A percentile compares a stretch with the other conserved stretches of the same genome.
phyloP scores from a whole-genome alignment of 768 basidiomycete species.

The Hypholoma sublateritium region DNA sequence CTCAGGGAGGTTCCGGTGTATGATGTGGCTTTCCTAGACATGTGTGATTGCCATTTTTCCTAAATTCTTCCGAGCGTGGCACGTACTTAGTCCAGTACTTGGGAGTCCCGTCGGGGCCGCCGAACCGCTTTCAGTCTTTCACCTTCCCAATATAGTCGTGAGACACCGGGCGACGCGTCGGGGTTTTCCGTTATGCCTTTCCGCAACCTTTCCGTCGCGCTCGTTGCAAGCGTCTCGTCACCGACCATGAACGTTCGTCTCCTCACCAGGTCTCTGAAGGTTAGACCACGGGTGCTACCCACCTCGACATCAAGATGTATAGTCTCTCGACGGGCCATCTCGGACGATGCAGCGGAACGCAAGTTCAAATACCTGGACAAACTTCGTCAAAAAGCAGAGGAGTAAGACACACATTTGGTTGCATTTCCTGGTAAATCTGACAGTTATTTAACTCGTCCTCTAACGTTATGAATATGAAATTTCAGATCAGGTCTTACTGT shows the following conservation, averaged over 20 bases:
- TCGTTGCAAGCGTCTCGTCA: not conserved
- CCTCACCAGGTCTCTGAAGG: constrained; percentile 4
- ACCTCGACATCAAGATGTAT: not conserved
- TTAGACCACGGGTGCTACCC: not conserved
- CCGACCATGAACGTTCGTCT: constrained; percentile 12
- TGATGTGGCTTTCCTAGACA: too few species aligned
- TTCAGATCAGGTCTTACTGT: constrained; percentile 44
- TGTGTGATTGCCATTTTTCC: too few species aligned
- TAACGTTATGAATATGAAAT: not conserved
- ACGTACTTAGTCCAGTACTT: too few species aligned
- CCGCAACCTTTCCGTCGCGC: not conserved
- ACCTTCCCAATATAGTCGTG: not conserved
- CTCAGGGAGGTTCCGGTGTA: too few species aligned
- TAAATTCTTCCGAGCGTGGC: too few species aligned
- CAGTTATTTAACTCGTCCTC: not conserved
- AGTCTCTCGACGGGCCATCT: constrained; percentile 3
- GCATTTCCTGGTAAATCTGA: constrained; percentile 15
- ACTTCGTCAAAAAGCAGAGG: constrained; percentile 57
- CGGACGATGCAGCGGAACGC: constrained; percentile 7
- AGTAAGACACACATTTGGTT: constrained; percentile 42
- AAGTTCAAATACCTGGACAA: constrained; percentile 67
- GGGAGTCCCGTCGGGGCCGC: too few species aligned
- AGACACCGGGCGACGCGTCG: not conserved
- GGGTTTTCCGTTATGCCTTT: not conserved
- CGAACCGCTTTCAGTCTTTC: not conserved